Conservation (phyloP, 1,139 yeast species). For the Sugiyamaella xylanicola region DNA sequence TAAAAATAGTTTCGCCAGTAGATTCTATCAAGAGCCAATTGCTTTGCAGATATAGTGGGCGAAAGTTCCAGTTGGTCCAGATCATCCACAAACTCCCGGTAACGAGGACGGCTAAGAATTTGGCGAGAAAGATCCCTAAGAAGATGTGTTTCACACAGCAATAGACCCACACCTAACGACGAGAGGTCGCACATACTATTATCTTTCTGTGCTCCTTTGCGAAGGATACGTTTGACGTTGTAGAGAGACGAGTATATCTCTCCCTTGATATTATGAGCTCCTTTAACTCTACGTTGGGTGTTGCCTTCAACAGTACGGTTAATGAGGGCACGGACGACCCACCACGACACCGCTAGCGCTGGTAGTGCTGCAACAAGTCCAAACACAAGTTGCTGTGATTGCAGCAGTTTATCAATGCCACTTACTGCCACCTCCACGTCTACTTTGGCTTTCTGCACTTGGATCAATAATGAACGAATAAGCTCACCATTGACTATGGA, state of each 20-base stretch:
- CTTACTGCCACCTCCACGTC: constrained; percentile 89
- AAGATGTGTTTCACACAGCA: constrained; percentile 32
- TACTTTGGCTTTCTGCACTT: constrained; percentile 91
- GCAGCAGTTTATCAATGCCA: constrained; percentile 86
- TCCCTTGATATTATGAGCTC: constrained; percentile 22
- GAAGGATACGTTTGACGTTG: constrained; percentile 25
- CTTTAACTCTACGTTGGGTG: constrained; percentile 25
- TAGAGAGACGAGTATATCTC: constrained; percentile 27
- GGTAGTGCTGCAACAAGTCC: constrained; percentile 91
- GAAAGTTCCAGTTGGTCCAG: constrained; percentile 23
- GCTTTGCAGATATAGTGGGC: constrained; percentile 1
- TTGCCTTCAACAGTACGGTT: constrained; percentile 35
- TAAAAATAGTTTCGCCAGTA: constrained; percentile 17
- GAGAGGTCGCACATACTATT: constrained; percentile 14
- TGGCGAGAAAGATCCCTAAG: constrained; percentile 26
- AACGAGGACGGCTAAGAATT: constrained; percentile 26
- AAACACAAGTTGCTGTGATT: constrained; percentile 89
- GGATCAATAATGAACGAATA: constrained; percentile 76
- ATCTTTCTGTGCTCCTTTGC: constrained; percentile 7
- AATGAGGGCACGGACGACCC: constrained; percentile 53
- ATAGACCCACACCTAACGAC: constrained; percentile 28
- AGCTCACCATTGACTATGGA: constrained; percentile 68
- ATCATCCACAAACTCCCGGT: constrained; percentile 28
- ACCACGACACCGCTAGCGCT: constrained; percentile 37
- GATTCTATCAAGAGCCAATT: constrained; percentile 15